These are phyloP conservation scores for Saturnispora diversa DNA, from an alignment of 805 yeast genomes.

Conservation along the genomic window DNA sequence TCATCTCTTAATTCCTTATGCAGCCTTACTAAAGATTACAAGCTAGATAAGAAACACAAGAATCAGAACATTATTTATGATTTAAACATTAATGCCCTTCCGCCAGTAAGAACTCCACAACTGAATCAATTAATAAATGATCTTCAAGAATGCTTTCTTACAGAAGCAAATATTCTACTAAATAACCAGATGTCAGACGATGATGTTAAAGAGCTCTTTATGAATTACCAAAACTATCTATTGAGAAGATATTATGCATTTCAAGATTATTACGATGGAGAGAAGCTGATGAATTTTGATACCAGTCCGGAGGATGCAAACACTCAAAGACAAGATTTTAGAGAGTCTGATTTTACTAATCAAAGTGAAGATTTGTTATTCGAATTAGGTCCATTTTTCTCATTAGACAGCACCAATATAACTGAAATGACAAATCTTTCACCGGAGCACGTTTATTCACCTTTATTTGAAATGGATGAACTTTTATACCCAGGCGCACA, in stretches of 20 bases:
- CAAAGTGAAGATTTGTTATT: conserved; percentile 4
- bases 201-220: conserved; percentile 7
- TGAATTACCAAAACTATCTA: conserved; percentile 8
- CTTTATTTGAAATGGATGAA: background rate
- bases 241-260: background rate
- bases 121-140: conserved; percentile 1
- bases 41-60: background rate
- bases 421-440: background rate
- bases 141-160: conserved; percentile 9
- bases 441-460: background rate
- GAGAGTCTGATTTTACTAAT: background rate
- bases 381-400: conserved; percentile 6
- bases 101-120: background rate
- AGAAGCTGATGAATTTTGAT: background rate
- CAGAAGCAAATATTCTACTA: conserved; percentile 9
- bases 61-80: background rate
- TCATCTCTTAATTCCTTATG: background rate
- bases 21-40: conserved; percentile 6
- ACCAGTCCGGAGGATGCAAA: conserved; percentile 2
- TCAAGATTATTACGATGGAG: conserved; percentile 1
- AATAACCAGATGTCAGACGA: conserved; percentile 5
- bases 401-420: background rate
- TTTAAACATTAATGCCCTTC: background rate
- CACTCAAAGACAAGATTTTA: background rate
- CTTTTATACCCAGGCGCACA: background rate